Conservation (phyloP, 176 grass and related monocot species). For the Alopecurus myosuroides region DNA sequence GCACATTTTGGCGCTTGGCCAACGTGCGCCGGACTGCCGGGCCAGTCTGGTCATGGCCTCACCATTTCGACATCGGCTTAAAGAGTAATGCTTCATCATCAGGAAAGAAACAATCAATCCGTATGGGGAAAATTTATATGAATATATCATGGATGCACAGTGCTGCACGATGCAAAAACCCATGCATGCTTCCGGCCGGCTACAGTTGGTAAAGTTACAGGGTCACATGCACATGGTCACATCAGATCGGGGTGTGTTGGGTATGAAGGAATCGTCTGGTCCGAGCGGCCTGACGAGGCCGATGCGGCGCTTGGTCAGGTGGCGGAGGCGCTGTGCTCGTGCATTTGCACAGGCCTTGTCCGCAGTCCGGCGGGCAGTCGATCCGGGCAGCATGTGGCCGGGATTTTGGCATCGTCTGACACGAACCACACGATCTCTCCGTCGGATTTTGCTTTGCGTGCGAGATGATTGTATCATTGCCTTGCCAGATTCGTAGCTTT, state of each 20-base stretch:
- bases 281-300: background rate
- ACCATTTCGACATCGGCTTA: background rate
- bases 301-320: background rate
- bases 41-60: background rate
- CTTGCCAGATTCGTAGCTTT: conserved; percentile 2
- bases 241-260: conserved; percentile 13
- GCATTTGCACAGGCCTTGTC: background rate
- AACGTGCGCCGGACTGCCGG: background rate
- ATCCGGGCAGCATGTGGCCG: conserved; percentile 23
- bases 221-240: background rate
- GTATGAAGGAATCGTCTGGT: background rate
- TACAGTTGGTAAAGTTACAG: background rate
- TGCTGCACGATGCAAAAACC: background rate
- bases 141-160: background rate
- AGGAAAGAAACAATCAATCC: no score
- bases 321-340: background rate
- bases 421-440: background rate
- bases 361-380: background rate
- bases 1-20: background rate
- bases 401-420: background rate
- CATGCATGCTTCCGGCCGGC: background rate
- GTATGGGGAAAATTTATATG: no score
- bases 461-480: background rate
- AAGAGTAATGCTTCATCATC: no score
- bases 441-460: background rate